A percentile compares a stretch with the other conserved stretches of the same genome.
phyloP scores from a whole-genome alignment of 1,284 basidiomycete genomes.

The Cutaneotrichosporon sp. region DNA sequence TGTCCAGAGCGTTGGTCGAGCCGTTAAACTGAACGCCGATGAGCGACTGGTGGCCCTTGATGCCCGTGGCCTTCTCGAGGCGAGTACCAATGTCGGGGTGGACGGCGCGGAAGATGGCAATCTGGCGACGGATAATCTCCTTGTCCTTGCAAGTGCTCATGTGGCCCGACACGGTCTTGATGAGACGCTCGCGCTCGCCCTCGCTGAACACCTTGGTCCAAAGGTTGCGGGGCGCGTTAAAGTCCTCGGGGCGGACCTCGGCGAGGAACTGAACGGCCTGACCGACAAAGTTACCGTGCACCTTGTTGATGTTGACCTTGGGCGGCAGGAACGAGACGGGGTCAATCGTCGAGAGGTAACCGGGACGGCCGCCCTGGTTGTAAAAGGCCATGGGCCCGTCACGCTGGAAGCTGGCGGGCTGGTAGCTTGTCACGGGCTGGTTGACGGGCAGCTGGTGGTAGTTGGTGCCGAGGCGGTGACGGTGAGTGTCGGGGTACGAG shows the following conservation, averaged over 20 bases:
- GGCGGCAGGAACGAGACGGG: slow-evolving; percentile 40
- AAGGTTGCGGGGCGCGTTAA: slow-evolving; percentile 81
- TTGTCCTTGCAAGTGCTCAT: slow-evolving; percentile 65
- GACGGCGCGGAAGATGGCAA: slow-evolving; percentile 76
- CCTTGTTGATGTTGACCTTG: slow-evolving; percentile 42
- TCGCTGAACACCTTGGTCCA: slow-evolving; percentile 77
- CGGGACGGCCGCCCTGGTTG: slow-evolving; percentile 79
- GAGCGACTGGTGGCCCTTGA: slow-evolving; percentile 53
- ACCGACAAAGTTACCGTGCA: slow-evolving; percentile 74
- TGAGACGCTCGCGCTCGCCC: slow-evolving; percentile 64
- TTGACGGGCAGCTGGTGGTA: slow-evolving; percentile 90
- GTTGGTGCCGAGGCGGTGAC: slow-evolving; percentile 67
- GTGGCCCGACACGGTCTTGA: slow-evolving; percentile 75
- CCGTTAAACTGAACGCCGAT: slow-evolving; percentile 63
- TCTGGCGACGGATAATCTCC: slow-evolving; percentile 67
- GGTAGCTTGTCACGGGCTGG: slow-evolving; percentile 62
- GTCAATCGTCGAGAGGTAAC: slow-evolving; percentile 74
- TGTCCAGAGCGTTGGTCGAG: slow-evolving; percentile 33
- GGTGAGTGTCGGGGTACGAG: slow-evolving; percentile 93
- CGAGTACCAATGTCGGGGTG: slow-evolving; percentile 69
- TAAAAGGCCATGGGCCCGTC: slow-evolving; percentile 61
- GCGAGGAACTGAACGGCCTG: slow-evolving; percentile 70
- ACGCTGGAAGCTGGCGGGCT: slow-evolving; percentile 75
- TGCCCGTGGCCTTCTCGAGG: slow-evolving; percentile 69
- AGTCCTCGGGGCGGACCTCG: slow-evolving; percentile 78